phyloP scores from a whole-genome alignment of 352 stramenopile genomes.

The Phytopythium oedochilum region DNA sequence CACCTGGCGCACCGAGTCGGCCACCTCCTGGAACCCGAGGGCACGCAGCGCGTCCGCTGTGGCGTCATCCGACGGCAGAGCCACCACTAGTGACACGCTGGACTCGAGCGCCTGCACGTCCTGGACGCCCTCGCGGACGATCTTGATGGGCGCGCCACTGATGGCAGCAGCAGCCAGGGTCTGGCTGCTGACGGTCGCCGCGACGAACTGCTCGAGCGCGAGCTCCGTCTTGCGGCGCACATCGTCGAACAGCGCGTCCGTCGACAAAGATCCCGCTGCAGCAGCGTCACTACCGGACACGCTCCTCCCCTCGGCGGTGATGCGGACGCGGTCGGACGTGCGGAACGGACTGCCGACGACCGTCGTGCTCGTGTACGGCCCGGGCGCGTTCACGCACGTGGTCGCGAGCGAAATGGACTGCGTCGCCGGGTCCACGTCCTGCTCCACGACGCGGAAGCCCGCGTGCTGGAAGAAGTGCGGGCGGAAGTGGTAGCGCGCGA shows the following conservation, averaged over 20 bases:
- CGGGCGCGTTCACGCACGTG: slow-evolving; percentile 65
- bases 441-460: slow-evolving; percentile 92
- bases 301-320: slow-evolving; percentile 9
- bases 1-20: slow-evolving; percentile 23
- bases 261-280: background rate
- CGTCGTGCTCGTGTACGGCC: slow-evolving; percentile 29
- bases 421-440: slow-evolving; percentile 58
- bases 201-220: slow-evolving; percentile 51
- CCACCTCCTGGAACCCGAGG: slow-evolving; percentile 39
- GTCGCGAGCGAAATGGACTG: slow-evolving; percentile 55
- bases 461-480: slow-evolving; percentile 97
- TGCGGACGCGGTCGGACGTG: slow-evolving; percentile 35
- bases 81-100: slow-evolving; percentile 16
- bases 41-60: slow-evolving; percentile 19
- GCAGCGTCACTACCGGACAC: background rate
- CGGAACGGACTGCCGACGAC: slow-evolving; percentile 59
- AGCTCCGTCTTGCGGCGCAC: slow-evolving; percentile 55
- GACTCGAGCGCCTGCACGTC: slow-evolving; percentile 17
- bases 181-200: slow-evolving; percentile 16
- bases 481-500: slow-evolving; percentile 95
- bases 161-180: slow-evolving; percentile 11
- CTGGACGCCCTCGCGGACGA: slow-evolving; percentile 32
- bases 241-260: slow-evolving; percentile 47
- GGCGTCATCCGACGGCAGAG: slow-evolving; percentile 36
- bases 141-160: slow-evolving; percentile 19